These are phyloP conservation scores for Pythium graminicola DNA, from an alignment of 352 stramenopile genomes.

Conservation along the genomic window DNA sequence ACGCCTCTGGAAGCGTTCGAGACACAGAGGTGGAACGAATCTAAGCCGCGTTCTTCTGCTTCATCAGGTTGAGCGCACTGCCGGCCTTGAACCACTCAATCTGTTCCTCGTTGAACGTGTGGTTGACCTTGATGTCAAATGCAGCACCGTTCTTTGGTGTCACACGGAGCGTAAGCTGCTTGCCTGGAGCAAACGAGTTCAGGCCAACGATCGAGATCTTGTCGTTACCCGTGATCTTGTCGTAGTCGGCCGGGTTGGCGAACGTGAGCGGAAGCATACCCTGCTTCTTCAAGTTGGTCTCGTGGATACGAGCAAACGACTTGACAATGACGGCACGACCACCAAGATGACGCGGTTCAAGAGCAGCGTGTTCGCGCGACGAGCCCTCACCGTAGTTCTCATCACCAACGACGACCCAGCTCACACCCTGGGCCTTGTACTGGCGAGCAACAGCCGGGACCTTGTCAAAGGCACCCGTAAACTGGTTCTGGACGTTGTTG, in stretches of 20 bases:
- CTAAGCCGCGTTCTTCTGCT: slow-evolving; percentile 75
- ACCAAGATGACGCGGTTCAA: slow-evolving; percentile 89
- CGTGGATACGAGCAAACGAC: slow-evolving; percentile 93
- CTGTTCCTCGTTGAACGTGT: slow-evolving; percentile 94
- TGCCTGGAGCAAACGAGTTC: slow-evolving; percentile 76
- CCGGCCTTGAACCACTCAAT: slow-evolving; percentile 94
- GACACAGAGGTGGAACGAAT: too few relatives aligned
- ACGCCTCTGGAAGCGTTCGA: background rate
- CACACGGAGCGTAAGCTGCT: slow-evolving; percentile 82
- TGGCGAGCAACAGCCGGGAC: slow-evolving; percentile 83
- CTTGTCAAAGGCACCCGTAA: slow-evolving; percentile 83
- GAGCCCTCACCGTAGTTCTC: slow-evolving; percentile 94
- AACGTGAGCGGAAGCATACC: slow-evolving; percentile 92
- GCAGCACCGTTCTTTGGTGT: slow-evolving; percentile 48
- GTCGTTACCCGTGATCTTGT: slow-evolving; percentile 89
- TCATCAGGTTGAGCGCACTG: slow-evolving; percentile 93
- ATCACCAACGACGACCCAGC: slow-evolving; percentile 90
- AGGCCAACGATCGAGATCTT: slow-evolving; percentile 89
- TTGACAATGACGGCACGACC: slow-evolving; percentile 89
- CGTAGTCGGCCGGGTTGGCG: slow-evolving; percentile 88
- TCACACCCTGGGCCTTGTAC: slow-evolving; percentile 88
- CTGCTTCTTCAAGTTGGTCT: slow-evolving; percentile 96
- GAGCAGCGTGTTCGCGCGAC: slow-evolving; percentile 88
- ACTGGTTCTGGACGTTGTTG: slow-evolving; percentile 90
- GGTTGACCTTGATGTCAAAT: slow-evolving; percentile 90